Conservation (phyloP, 2,329 filamentous ascomycete genomes). For the Venturia oleaginea region DNA sequence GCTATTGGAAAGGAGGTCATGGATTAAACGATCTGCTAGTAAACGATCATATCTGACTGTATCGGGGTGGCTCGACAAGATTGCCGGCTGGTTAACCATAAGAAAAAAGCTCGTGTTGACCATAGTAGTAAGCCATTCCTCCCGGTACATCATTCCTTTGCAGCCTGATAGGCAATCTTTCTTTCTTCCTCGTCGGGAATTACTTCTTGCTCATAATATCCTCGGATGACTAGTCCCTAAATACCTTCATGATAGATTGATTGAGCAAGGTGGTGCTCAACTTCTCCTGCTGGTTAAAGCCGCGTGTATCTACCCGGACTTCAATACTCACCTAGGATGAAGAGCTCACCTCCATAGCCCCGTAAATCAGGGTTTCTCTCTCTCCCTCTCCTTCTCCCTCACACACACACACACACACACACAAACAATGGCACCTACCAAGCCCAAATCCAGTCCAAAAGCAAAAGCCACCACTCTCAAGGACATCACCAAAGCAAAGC, state of each 20-base stretch:
- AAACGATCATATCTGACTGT: no score
- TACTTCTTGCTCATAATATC: not conserved
- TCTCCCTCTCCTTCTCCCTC: no score
- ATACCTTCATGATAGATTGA: not conserved
- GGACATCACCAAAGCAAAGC: not conserved
- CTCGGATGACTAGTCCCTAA: not conserved
- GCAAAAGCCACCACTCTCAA: not conserved
- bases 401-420: no score
- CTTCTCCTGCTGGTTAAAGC: not conserved
- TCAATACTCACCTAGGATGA: not conserved
- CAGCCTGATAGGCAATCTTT: not conserved
- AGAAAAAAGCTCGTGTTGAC: not conserved
- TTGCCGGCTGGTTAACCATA: not conserved
- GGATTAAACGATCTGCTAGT: no score
- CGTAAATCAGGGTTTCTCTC: not conserved
- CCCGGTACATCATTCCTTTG: not conserved
- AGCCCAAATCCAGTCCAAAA: not conserved
- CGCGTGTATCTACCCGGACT: not conserved
- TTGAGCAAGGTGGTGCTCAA: not conserved
- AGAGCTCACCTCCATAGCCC: no score
- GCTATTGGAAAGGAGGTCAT: no score
- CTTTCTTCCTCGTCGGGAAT: not conserved
- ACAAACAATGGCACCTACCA: not conserved
- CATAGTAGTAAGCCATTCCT: not conserved
- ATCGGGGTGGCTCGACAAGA: not conserved